These are phyloP conservation scores for Clitoria ternatea DNA, from an alignment of 306 rosid species.

Conservation along the genomic window DNA sequence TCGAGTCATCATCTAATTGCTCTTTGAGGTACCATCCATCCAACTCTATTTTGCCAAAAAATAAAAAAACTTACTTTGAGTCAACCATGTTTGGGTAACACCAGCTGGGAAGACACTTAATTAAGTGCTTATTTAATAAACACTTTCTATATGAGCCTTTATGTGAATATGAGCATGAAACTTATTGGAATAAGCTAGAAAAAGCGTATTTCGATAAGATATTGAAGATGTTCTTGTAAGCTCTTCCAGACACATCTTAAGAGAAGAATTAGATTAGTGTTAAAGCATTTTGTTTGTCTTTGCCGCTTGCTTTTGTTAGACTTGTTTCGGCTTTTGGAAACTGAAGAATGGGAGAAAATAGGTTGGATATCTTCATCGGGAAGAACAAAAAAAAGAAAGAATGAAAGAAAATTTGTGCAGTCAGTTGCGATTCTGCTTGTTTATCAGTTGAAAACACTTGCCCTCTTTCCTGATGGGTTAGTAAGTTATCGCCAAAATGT, in stretches of 20 bases:
- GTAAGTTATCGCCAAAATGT: not conserved
- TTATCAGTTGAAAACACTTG: not conserved
- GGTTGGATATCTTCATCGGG: not conserved
- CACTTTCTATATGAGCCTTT: no score
- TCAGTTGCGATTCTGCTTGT: not conserved
- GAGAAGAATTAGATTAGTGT: not conserved
- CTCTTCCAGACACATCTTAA: not conserved
- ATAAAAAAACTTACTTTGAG: no score
- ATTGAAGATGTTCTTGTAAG: no score
- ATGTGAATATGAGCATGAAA: no score
- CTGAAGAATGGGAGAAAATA: not conserved
- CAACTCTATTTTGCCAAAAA: no score
- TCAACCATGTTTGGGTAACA: no score
- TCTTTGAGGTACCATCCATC: no score
- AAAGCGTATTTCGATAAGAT: no score
- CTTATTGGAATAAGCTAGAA: no score
- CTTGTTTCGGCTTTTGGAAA: not conserved
- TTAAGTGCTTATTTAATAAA: no score
- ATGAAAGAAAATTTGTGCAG: not conserved
- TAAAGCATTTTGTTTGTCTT: not conserved
- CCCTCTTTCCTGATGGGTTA: not conserved
- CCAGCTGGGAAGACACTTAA: no score
- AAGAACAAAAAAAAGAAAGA: not conserved
- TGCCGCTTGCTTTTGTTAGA: slow-evolving; percentile 11
- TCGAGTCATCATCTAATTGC: no score